These are phyloP conservation scores for Sherardia arvensis DNA, from an alignment of 257 asterid genomes.

Conservation along the genomic window DNA sequence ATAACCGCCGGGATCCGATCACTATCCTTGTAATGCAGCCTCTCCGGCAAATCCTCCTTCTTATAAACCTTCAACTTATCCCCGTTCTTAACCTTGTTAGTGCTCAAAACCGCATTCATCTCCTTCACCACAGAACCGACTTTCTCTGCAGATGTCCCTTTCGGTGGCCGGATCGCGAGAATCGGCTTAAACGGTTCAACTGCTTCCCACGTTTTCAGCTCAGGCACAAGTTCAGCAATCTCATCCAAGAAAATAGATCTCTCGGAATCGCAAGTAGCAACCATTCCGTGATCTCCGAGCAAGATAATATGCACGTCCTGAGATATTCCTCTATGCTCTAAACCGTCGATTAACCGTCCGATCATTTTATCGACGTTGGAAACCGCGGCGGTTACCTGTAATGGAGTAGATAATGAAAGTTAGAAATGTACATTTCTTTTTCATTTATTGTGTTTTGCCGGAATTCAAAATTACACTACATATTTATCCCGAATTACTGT, in stretches of 20 bases:
- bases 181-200: conserved; percentile 41
- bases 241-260: conserved; percentile 48
- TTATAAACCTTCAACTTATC: conserved; percentile 45
- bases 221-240: conserved; percentile 35
- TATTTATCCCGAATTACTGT: too few relatives aligned
- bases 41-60: conserved; percentile 48
- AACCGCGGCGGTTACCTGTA: not conserved
- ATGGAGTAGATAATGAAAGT: too few relatives aligned
- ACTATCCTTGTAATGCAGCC: conserved; percentile 49
- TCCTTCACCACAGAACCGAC: conserved; percentile 23
- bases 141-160: conserved; percentile 21
- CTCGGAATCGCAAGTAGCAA: conserved; percentile 48
- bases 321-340: not conserved
- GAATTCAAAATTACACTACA: too few relatives aligned
- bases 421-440: too few relatives aligned
- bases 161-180: conserved; percentile 45
- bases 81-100: conserved; percentile 43
- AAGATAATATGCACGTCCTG: not conserved
- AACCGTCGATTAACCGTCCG: not conserved
- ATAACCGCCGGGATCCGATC: conserved; percentile 52
- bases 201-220: conserved; percentile 37
- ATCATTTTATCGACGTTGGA: not conserved
- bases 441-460: too few relatives aligned
- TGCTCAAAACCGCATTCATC: conserved; percentile 47
- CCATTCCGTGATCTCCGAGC: conserved; percentile 51